Conservation (phyloP, 352 stramenopile species). For the Globisporangium sylvaticum region DNA sequence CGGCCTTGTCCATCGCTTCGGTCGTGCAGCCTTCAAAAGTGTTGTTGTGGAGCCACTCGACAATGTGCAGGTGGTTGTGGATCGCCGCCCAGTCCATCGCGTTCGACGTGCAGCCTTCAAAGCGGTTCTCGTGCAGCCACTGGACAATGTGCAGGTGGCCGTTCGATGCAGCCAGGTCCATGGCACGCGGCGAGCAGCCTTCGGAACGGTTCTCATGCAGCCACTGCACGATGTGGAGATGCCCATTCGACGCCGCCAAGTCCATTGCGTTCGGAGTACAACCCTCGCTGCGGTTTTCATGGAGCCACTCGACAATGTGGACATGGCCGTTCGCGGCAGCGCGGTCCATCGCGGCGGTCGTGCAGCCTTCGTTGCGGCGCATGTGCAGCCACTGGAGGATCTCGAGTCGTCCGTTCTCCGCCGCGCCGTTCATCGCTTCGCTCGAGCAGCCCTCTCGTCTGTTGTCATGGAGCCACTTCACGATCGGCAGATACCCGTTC, state of each 20-base stretch:
- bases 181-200: conserved; percentile 4
- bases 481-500: neutral
- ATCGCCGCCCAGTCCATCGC: conserved; percentile 9
- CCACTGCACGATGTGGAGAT: conserved; percentile 7
- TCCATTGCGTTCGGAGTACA: conserved; percentile 8
- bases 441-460: conserved; percentile 9
- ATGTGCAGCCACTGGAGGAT: conserved; percentile 7
- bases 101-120: conserved; percentile 13
- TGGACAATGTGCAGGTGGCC: conserved; percentile 23
- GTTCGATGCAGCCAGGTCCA: conserved; percentile 11
- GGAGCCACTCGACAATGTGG: conserved; percentile 8
- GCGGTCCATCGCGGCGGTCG: conserved; percentile 2
- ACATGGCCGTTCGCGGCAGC: conserved; percentile 8
- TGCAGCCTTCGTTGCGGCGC: conserved; percentile 4
- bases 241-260: conserved; percentile 4
- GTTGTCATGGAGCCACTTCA: conserved; percentile 14
- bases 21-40: conserved; percentile 13
- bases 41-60: conserved; percentile 12
- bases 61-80: neutral
- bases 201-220: conserved; percentile 7
- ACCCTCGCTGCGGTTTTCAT: conserved; percentile 6
- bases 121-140: conserved; percentile 21
- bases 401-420: conserved; percentile 1
- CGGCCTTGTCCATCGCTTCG: conserved; percentile 13
- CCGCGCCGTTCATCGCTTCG: conserved; percentile 9